Evolutionary conservation across 2,329 filamentous ascomycete genomes (phyloP), one percentile per base, ranked within the genome.

Genomic region (Verticillium dahliae): DNA sequence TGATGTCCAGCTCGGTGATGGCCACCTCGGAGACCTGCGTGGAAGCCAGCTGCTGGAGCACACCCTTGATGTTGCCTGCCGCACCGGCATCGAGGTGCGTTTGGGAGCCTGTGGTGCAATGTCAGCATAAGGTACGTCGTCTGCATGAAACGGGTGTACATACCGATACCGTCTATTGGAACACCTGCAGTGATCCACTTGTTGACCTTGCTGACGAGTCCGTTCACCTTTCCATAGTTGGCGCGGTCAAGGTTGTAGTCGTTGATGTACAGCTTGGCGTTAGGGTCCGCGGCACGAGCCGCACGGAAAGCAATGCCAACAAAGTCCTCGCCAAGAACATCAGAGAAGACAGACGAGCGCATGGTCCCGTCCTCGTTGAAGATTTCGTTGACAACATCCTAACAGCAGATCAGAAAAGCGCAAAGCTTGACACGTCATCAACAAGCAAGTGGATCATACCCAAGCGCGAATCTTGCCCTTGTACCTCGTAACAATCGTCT

Each of bases 251-350:
- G 81, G 76, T 89, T 90, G 75, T 81, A 85, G 70, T 92, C 89
- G 74, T 91, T 92, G 76, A 91, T 89, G 78, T 90, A 92, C 41
- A 92, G 80, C 74, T 87, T 88, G 1, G 86, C 87, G 60, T 74
- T 67, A 2, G 89, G 87, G 70, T 91, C 89, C 10, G 86, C 88
- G 7, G 79, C 79, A 58, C 83, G 82, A 31, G 90, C 89, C 9
- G 89, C 84, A 60, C 83, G 79, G 76, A 91, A 92, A 39, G 89
- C 89, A 68, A 90, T 88, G 31, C 78, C 76, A 58, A 92, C 84
- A 69, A 88, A 91, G 69, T 83, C 82, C 74, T 90, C 87, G 52
- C 88, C 88, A 4, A 91, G 80, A 1, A 91, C 84, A 27, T 83
- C 79, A 69, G 79, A 88, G 77, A 90, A 91, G 66, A 90, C 85